Evolutionary conservation across 768 basidiomycete genomes (phyloP), one percentile per base, ranked within the genome.

Genomic region (Piloderma croceum): DNA sequence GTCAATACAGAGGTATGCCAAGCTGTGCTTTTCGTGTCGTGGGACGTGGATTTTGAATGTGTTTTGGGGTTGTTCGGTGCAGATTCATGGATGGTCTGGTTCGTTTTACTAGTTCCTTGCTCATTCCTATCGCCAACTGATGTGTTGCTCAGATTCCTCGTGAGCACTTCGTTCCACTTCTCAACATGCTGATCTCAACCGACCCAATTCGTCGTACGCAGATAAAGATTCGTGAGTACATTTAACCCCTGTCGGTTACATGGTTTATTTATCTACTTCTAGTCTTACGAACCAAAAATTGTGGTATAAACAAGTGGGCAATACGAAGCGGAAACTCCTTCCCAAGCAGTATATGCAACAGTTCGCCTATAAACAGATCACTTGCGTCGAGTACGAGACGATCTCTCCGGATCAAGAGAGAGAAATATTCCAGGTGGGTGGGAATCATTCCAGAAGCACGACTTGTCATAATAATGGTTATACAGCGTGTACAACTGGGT

Each of bases 1-100:
- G 1, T 82, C 82, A 1, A 74, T 84, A 20, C 66, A 69, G 46
- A 67, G 70, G 81, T 83, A 48, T 40, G 44, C 32, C 24, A 31
- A n/a, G n/a, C n/a, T n/a, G 29, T 13, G 51, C 42, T 17, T 38
- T 23, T 29, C 35, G 6, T 10, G 9, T 7, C 9, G 12, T 15
- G 23, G 34, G n/a, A 27, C n/a, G n/a, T n/a, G n/a, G n/a, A n/a
- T 20, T 21, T 44, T 25, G 31, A 18, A 37, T 31, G 6, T 22
- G 35, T 11, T 35, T 42, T 10, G 35, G 24, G 10, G 12, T 37
- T n/a, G n/a, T n/a, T n/a, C n/a, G n/a, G 9, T 29, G 7, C 43
- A 81, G 79, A 45, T 81, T 80, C 46, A 60, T 77, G 37, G 67
- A 72, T 43, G 77, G 75, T 35, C 54, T 70, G 53, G 80, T 81